A percentile compares a stretch with the other conserved stretches of the same genome.
Conservation (phyloP, 371 early-diverging fungal genomes). For the Rhizopus stolonifer region DNA sequence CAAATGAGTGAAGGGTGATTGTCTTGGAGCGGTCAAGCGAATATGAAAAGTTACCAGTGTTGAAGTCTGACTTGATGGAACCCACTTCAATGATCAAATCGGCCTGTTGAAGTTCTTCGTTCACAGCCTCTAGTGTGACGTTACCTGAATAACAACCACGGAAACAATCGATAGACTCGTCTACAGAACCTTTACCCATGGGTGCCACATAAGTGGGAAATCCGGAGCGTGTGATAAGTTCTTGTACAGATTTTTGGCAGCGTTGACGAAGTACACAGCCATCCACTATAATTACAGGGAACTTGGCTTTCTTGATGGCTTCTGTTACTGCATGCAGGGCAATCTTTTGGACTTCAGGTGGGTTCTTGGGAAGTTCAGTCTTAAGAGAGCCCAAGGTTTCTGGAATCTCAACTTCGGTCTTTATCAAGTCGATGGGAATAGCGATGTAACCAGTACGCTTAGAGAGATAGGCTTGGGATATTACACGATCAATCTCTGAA, state of each 20-base stretch:
- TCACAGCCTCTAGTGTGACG: constrained; percentile 32
- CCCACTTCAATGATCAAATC: constrained; percentile 53
- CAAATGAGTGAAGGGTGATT: constrained; percentile 40
- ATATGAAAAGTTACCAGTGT: constrained; percentile 51
- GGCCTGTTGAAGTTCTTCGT: constrained; percentile 31
- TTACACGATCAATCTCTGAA: constrained; percentile 42
- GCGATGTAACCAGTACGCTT: constrained; percentile 48
- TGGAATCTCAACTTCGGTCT: constrained; percentile 25
- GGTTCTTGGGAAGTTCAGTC: constrained; percentile 19
- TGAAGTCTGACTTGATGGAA: constrained; percentile 50
- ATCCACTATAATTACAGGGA: constrained; percentile 46
- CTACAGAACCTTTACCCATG: constrained; percentile 50
- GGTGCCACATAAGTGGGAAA: constrained; percentile 45
- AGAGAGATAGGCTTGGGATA: constrained; percentile 16
- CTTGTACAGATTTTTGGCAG: constrained; percentile 26
- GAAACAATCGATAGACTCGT: constrained; percentile 33
- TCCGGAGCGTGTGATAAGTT: constrained; percentile 31
- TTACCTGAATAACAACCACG: constrained; percentile 42
- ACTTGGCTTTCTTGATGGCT: constrained; percentile 29
- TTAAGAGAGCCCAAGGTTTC: constrained; percentile 5
- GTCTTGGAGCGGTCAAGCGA: constrained; percentile 31
- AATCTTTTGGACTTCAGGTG: constrained; percentile 24
- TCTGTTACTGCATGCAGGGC: constrained; percentile 25
- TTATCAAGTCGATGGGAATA: constrained; percentile 46
- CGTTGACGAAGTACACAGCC: constrained; percentile 43